Base-by-base conservation (phyloP, 306 rosid species). In the Dalbergia cultrata region DNA sequence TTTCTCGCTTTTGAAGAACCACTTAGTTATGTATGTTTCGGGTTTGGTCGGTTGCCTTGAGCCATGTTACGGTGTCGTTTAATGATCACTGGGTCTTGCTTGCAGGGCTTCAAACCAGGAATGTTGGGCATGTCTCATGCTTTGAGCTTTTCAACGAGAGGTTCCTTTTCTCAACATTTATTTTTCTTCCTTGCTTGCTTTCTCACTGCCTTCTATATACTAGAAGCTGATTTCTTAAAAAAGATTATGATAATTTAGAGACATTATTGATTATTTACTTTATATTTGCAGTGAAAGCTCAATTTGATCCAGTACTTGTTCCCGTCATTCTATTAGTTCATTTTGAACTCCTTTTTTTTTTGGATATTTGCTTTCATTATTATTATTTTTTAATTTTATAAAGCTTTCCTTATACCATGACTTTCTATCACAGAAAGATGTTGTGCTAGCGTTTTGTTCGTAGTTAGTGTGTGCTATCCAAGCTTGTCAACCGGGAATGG, bases 61-160 rank as follows among this genome's bases (percentile, higher is more conserved):
- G 60, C 19, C n/a, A 34, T 57, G 57, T 52, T 43, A 52, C 19
- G 57, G 59, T n/a, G 59, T 56, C 26, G 47, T 47, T 56, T 18
- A 37, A 47, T 74, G 45, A 53, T 49, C n/a, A 21, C 1, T 61
- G 19, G 52, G 61, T 63, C 61, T 85, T 44, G 8, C 54, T 60
- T 83, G 78, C 93, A 95, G 99, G 84, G 90, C 63, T 17, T 70
- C 13, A 82, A 85, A 79, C 78, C 78, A 74, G 91, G 88, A 83
- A 39, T 87, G 34, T 39, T 89, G 77, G 90, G 88, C 64, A 61
- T 87, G 19, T 72, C 87, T 85, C 92, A 87, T 83, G 49, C 80
- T 44, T 79, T 88, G 73, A 81, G 18, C 87, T 90, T 91, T 89
- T 88, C 98, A 35, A 69, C 90, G 44, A 93, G 77, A 93, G 98